Base-by-base conservation (phyloP, 768 basidiomycete genomes). In the Pisolithus albus region DNA sequence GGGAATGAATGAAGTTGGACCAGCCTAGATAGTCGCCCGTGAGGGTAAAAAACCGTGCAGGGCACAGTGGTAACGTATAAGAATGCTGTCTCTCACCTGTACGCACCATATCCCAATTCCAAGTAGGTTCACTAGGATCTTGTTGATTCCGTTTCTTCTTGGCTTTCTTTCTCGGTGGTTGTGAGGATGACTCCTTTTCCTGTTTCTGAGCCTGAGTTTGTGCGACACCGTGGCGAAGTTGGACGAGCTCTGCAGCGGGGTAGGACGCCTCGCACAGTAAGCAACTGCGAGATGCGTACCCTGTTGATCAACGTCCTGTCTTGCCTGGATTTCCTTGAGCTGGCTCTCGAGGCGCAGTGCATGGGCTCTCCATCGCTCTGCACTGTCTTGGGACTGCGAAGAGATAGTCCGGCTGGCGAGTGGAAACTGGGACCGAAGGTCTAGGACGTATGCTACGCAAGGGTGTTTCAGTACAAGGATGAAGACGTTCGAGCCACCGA, bases 261-360 rank as follows among this genome's bases (percentile, higher is more conserved):
- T 13, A 2, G 0, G 16, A 16, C 24, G 6, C 26, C 8, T 8
- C 7, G 15, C 16, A 13, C 28, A 5, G 9, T 13, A 9, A 16
- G 23, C 28, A 28, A 3, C 13, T 45, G 16, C 8, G 34, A 10
- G n/a, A 26, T 16, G 23, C 43, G 13, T 49, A 66, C 65, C 19
- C 41, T 55, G 58, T 39, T 63, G 58, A 40, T 66, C 62, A 1
- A 51, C 57, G 49, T 68, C 57, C 24, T 52, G 57, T 30, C 53
- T 53, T 15, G 56, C 41, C 41, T 64, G 56, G 38, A 67, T 55
- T 1, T 28, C 30, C 26, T 55, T 32, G 15, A 67, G 57, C 13
- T 59, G 56, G 46, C 51, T 52, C 50, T 67, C 66, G n/a, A 66
- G 64, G n/a, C 54, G 53, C 37, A 67, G 59, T n/a, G 64, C 63